phyloP scores from a whole-genome alignment of 768 basidiomycete species.

The Dentipellis fragilis region DNA sequence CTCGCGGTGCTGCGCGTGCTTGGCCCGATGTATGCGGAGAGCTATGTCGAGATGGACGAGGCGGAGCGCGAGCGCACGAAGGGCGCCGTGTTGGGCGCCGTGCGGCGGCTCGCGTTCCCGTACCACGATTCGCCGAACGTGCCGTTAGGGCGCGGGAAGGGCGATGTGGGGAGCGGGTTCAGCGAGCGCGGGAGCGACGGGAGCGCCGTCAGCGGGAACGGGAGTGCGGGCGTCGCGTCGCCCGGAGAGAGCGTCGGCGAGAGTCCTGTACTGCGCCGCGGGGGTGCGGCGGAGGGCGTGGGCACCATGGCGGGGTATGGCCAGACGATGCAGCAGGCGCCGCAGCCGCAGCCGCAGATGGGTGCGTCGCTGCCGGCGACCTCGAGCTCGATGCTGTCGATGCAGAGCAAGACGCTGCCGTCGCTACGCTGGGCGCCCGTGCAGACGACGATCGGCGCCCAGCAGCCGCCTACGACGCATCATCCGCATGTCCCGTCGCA shows the following conservation, averaged over 20 bases:
- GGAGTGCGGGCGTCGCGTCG: neutral
- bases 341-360: neutral
- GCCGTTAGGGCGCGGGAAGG: constrained; percentile 18
- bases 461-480: neutral
- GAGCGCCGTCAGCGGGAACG: neutral
- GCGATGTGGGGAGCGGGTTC: constrained; percentile 32
- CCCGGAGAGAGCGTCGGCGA: neutral
- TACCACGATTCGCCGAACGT: constrained; percentile 58
- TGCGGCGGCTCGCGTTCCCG: constrained; percentile 65
- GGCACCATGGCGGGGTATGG: neutral
- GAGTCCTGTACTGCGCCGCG: neutral
- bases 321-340: neutral
- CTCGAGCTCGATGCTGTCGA: neutral
- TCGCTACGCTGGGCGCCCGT: neutral
- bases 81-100: constrained; percentile 43
- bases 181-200: neutral
- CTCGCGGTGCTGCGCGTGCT: constrained; percentile 53
- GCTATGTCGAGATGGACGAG: constrained; percentile 32
- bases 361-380: neutral
- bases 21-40: constrained; percentile 55
- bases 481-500: neutral
- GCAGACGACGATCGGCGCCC: neutral
- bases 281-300: neutral
- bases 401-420: neutral
- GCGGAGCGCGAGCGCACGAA: constrained; percentile 40